Evolutionary conservation across 768 basidiomycete genomes (phyloP).

Genomic region (Tylopilus balloui): DNA sequence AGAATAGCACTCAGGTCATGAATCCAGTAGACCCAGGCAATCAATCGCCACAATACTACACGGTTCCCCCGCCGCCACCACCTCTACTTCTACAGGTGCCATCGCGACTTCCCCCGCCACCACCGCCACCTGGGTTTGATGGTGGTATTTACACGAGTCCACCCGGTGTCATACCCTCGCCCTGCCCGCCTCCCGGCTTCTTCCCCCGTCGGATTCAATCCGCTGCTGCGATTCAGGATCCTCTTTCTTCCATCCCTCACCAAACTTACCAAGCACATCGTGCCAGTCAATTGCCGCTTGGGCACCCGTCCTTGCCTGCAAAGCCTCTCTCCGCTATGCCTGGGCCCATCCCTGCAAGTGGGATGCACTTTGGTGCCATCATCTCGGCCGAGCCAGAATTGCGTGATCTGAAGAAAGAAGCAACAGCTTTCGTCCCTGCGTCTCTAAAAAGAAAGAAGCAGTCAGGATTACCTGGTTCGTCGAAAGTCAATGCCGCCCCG

Average conservation of each 20-base stretch:
- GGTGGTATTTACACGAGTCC: slow-evolving; percentile 4
- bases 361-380: slow-evolving; percentile 50
- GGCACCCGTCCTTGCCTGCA: slow-evolving; percentile 42
- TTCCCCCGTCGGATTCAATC: slow-evolving; percentile 54
- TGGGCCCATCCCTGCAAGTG: slow-evolving; percentile 40
- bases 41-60: slow-evolving; percentile 1
- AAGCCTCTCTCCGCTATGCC: slow-evolving; percentile 33
- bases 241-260: slow-evolving; percentile 69
- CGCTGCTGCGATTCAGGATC: slow-evolving; percentile 61
- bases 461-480: slow-evolving; percentile 29
- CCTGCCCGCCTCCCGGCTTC: slow-evolving; percentile 60
- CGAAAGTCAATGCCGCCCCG: slow-evolving; percentile 64
- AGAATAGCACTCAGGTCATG: background rate
- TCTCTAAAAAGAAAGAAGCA: slow-evolving; percentile 73
- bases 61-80: slow-evolving; percentile 19
- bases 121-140: slow-evolving; percentile 11
- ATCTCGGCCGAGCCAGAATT: slow-evolving; percentile 84
- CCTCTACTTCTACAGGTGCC: slow-evolving; percentile 21
- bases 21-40: slow-evolving; percentile 5
- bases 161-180: slow-evolving; percentile 25
- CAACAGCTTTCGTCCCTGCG: slow-evolving; percentile 85
- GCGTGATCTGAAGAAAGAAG: slow-evolving; percentile 93
- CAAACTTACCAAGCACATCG: slow-evolving; percentile 75
- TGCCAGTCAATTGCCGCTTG: slow-evolving; percentile 36
- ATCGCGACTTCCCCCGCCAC: slow-evolving; percentile 16